Conservation (phyloP, 2,329 filamentous ascomycete species). For the Hypocreales sp. region DNA sequence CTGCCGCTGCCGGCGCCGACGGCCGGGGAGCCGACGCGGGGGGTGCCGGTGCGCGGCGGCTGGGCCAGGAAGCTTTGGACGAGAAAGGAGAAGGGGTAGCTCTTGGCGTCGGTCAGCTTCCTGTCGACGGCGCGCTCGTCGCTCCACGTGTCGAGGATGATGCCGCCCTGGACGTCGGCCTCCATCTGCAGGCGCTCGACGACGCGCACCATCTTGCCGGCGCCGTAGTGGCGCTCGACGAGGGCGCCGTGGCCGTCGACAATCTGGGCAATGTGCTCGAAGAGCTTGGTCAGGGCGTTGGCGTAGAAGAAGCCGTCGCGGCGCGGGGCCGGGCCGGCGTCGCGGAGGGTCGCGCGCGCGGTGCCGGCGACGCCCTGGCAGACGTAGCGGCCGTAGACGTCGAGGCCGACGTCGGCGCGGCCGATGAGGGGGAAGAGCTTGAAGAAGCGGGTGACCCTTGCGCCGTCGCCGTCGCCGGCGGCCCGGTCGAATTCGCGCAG, state of each 20-base stretch:
- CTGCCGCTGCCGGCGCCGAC: conserved; percentile 37
- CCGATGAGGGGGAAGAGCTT: conserved; percentile 94
- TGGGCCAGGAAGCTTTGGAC: conserved; percentile 81
- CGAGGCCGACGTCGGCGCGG: conserved; percentile 72
- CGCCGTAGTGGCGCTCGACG: conserved; percentile 86
- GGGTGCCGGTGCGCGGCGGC: conserved; percentile 47
- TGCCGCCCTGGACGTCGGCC: conserved; percentile 90
- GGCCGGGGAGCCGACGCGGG: conserved; percentile 64
- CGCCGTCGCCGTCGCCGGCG: conserved; percentile 69
- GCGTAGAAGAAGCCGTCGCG: conserved; percentile 85
- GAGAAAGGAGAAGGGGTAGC: conserved; percentile 92
- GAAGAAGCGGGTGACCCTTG: conserved; percentile 89
- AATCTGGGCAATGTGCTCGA: conserved; percentile 95
- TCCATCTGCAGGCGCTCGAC: conserved; percentile 88
- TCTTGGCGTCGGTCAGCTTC: conserved; percentile 87
- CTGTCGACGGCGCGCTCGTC: conserved; percentile 77
- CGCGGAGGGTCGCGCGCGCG: conserved; percentile 66
- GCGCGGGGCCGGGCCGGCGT: conserved; percentile 32
- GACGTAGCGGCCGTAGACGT: conserved; percentile 91
- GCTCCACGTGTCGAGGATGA: conserved; percentile 88
- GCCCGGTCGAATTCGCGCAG: conserved; percentile 91
- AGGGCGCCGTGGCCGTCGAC: conserved; percentile 81
- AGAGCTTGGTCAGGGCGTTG: conserved; percentile 76
- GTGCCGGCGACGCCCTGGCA: conserved; percentile 84
- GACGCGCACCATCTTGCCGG: conserved; percentile 85